Evolutionary conservation across 306 rosid species (phyloP), one percentile per base, ranked within the genome.

Genomic region (Sechiopsis laciniata): DNA sequence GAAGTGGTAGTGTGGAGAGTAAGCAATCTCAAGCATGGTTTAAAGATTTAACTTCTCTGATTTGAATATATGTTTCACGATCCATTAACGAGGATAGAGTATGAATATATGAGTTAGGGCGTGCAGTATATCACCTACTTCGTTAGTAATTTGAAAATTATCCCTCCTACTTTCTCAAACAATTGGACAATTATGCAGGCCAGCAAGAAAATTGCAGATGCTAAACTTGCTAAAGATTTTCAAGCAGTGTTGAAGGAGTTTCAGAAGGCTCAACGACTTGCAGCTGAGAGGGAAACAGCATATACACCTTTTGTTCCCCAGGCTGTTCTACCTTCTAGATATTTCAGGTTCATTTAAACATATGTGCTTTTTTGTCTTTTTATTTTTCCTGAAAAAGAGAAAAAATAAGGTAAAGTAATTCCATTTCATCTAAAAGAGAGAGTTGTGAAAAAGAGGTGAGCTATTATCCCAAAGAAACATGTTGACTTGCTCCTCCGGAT

Each of bases 211-310:
- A 85, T 90, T 82, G 91, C 97, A 6, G 98, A 93, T 87, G 97
- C 96, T 63, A 93, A 93, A 82, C 92, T 93, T 73, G 98, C 98
- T 7, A 93, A 90, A 82, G 97, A 93, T 79, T 93, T 93, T 82
- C 96, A 93, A 84, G 93, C 89, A 26, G 98, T 93, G 77, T 83
- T 93, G 79, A 90, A 84, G 84, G 97, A 93, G 56, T 93, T 88
- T 81, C 98, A 93, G 86, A 93, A 93, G 85, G 97, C 98, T 55
- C 98, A 93, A 53, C 94, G 94, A 51, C 93, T 93, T 88, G 82
- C 98, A 15, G 96, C 98, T 72, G 98, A 93, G 88, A 90, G 98
- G 81, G 98, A 93, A 84, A 93, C 98, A 10, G 90, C 98, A 65
- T 90, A 93, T 77, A 74, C 84, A 55, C 89, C 98, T 74, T 90